Evolutionary conservation across 2,329 filamentous ascomycete species (phyloP), one percentile per base, ranked within the genome.

Genomic region (Penicillium sp.): DNA sequence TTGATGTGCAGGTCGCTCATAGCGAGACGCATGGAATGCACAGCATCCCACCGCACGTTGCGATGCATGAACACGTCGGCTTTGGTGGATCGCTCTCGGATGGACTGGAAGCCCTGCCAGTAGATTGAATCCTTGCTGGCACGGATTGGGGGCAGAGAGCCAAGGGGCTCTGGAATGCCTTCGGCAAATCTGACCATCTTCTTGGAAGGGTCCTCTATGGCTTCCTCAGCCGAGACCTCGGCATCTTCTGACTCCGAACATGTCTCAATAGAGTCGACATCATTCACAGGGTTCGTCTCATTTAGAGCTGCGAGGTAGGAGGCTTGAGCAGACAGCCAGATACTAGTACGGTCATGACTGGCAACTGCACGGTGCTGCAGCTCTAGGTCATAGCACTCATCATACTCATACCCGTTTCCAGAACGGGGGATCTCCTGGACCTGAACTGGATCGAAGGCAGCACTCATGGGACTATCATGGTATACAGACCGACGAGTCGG

Each of bases 321-420:
- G 49, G 84, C 84, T 68, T 97, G 92, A 7, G 89, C 87, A 60
- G 83, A 76, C 27, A 97, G 80, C 92, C 92, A 97, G 37, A 88
- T 72, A 61, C 88, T 86, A 4, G 92, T 97, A 54, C 90, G 84
- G 68, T 93, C 88, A 43, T 93, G 74, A 62, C 91, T 89, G n/a
- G 80, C 81, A 16, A 84, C 75, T 7, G 88, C 84, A 36, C 79
- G 79, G 57, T 86, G 77, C 63, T 87, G 80, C 54, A 95, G 81
- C 67, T 89, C 87, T 45, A 80, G 77, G 40, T 84, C 79, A 63
- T 95, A 95, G 52, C 82, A 78, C 49, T 89, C 81, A 55, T 90
- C 88, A 62, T 88, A 89, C 57, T 88, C 84, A 31, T 62, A 58
- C 3, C 48, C 45, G 27, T 58, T 61, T 36, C 78, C 78, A 22